Percentiles rank a stretch among this genome's conserved stretches.
Evolutionary conservation across 805 yeast genomes (phyloP).

Genomic region (Ogataea pignaliae): DNA sequence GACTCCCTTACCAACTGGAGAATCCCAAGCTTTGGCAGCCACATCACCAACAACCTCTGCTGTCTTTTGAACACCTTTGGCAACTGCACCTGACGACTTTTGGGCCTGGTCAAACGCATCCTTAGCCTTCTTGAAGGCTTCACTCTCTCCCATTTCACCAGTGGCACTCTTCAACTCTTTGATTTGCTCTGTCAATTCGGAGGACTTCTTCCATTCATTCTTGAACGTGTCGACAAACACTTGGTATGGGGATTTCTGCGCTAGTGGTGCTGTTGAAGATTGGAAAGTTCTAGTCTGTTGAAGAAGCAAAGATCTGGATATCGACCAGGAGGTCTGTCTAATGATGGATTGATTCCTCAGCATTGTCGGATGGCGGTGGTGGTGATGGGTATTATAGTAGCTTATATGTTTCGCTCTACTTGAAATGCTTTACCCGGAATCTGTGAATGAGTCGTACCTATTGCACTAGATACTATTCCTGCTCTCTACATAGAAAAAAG

Average conservation of each 20-base stretch:
- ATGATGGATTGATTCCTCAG: conserved; percentile 7
- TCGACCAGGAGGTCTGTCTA: conserved; percentile 1
- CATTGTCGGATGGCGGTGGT: conserved; percentile 3
- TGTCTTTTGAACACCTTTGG: conserved; percentile 75
- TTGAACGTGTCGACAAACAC: conserved; percentile 91
- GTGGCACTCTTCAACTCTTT: conserved; percentile 95
- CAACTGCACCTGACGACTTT: conserved; percentile 54
- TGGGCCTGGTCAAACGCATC: conserved; percentile 90
- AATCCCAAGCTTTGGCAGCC: conserved; percentile 93
- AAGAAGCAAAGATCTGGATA: not conserved
- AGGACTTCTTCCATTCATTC: conserved; percentile 84
- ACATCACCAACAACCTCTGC: conserved; percentile 92
- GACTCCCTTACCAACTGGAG: conserved; percentile 87
- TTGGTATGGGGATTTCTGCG: conserved; percentile 74
- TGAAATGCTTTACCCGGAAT: too few species aligned
- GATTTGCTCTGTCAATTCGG: conserved; percentile 86
- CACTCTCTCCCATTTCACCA: conserved; percentile 89
- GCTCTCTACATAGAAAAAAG: too few species aligned
- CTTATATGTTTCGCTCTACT: too few species aligned
- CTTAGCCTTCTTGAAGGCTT: conserved; percentile 86
- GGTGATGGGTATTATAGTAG: too few species aligned
- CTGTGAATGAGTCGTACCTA: too few species aligned
- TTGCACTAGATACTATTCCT: too few species aligned
- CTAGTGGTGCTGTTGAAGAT: conserved; percentile 6
- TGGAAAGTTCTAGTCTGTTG: conserved; percentile 15